Conservation (phyloP, 768 basidiomycete species). For the Botryobasidium botryosum region DNA sequence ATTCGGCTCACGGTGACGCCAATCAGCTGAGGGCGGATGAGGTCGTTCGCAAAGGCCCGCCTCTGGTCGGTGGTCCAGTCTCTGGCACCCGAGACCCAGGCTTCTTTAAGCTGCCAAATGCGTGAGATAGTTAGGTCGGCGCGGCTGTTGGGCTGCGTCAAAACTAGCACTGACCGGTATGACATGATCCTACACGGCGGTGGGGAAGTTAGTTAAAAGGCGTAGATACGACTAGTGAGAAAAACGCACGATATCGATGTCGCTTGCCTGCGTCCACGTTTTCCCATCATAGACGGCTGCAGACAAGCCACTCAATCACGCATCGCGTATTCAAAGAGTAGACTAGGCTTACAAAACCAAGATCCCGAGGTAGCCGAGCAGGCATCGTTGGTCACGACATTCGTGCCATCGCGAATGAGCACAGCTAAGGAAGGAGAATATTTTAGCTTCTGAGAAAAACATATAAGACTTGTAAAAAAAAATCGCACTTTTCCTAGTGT, state of each 20-base stretch:
- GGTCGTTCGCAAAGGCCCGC: constrained; percentile 37
- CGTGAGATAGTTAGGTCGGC: too few relatives aligned
- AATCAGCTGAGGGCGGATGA: constrained; percentile 36
- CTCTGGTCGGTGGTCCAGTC: constrained; percentile 34
- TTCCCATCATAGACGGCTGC: constrained; percentile 36
- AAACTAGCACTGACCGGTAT: too few relatives aligned
- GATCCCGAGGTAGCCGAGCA: too few relatives aligned
- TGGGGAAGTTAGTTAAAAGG: too few relatives aligned
- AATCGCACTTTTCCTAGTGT: constrained; percentile 6
- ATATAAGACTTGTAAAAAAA: too few relatives aligned
- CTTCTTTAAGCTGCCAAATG: constrained; percentile 37
- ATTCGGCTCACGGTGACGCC: constrained; percentile 25
- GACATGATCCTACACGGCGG: too few relatives aligned
- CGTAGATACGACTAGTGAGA: too few relatives aligned
- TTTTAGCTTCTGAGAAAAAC: too few relatives aligned
- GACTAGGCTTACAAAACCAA: too few relatives aligned
- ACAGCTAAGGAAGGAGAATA: too few relatives aligned
- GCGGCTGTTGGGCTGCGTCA: too few relatives aligned
- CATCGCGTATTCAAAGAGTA: not conserved
- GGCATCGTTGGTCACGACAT: constrained; percentile 25
- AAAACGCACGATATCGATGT: constrained; percentile 32
- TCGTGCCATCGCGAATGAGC: constrained; percentile 20
- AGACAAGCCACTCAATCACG: constrained; percentile 24
- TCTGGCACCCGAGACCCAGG: constrained; percentile 40
- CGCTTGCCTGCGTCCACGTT: constrained; percentile 22